Evolutionary conservation across 768 basidiomycete species (phyloP), one percentile per base, ranked within the genome.

Genomic region (Crepidotus variabilis): DNA sequence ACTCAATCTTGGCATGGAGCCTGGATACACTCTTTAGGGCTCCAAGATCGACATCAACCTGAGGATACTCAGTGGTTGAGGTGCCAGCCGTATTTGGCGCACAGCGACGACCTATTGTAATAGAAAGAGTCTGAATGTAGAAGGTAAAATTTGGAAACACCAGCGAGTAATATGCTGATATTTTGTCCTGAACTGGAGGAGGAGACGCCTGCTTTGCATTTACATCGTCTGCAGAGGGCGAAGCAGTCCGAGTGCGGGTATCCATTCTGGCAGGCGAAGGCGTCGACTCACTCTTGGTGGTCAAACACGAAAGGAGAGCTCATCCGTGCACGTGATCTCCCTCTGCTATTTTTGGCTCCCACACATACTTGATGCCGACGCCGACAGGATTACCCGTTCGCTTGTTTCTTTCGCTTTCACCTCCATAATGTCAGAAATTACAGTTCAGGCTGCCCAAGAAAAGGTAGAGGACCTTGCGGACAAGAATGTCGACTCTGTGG

Each of bases 21-120:
- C 97, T 84, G n/a, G 95, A 98, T 52, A 99, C 94, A 60, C 92
- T 95, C 83, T 98, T 98, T 49, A 98, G 82, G 3, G 93, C 89
- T 7, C 97, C 97, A 8, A 99, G 86, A 73, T 99, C 97, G 51
- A 92, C 90, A 62, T 92, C 89, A 35, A 91, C 88, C 56, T 84
- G 83, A 2, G 75, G 59, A 46, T 68, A 69, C 46, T 88, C 86
- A 2, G 80, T 71, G 9, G 83, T 78, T 18, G 88, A 85, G 1
- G 86, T 77, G 2, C 82, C 77, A 22, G 79, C 75, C 6, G 73
- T 64, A 56, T 75, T 76, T 11, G 86, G 84, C 28, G 83, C 81
- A 67, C 90, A 92, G 61, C 93, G 83, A 45, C 97, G 85, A 43
- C 97, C 97, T 70, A 99, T 95, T 56, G 93, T 93, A 63, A 97